Evolutionary conservation across 768 basidiomycete genomes (phyloP), one percentile per base, ranked within the genome.

Genomic region (Podaxis rugospora): DNA sequence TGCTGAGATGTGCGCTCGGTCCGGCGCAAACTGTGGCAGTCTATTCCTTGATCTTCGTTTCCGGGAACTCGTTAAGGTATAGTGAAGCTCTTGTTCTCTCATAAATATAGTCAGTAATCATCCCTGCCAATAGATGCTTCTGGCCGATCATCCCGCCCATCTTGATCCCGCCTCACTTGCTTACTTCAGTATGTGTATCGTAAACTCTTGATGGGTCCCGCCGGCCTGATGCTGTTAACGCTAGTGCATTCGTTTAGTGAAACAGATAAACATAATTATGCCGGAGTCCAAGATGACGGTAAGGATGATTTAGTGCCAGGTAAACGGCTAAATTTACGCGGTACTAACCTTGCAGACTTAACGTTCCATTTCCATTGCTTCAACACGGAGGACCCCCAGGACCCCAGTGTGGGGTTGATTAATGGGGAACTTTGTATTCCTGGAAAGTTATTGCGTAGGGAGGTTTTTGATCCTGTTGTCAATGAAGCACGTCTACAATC

Each of bases 351-450:
- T 62, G 14, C 65, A 93, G 92, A 87, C 28, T 87, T 84, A 59
- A 88, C 87, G 78, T 94, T 94, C 75, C 86, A 91, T 70, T 95
- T 94, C 72, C 93, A 87, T 35, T 93, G 91, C 72, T 95, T 95
- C 79, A 94, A 94, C 64, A 85, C 88, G 14, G 87, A 91, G 65
- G 91, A 93, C 68, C 85, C 88, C 6, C 82, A 92, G 67, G 93
- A 95, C 71, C 82, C 88, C 0, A 78, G 81, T 25, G 90, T 93
- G 23, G 93, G 93, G 0, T 75, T 94, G 56, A 76, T 89, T 62
- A 89, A 94, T 66, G 93, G 93, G 1, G 88, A 95, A 71, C 80
- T 95, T 2, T 85, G 85, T 11, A 90, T 95, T 64, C 90, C 91
- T 2, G 93, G 93, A 16, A 86, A 82, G 64, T 73, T 93, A 21